Percentiles rank a stretch among this genome's conserved stretches.
Conservation (phyloP, 305 asterid genomes). For the Plantago rigida region DNA sequence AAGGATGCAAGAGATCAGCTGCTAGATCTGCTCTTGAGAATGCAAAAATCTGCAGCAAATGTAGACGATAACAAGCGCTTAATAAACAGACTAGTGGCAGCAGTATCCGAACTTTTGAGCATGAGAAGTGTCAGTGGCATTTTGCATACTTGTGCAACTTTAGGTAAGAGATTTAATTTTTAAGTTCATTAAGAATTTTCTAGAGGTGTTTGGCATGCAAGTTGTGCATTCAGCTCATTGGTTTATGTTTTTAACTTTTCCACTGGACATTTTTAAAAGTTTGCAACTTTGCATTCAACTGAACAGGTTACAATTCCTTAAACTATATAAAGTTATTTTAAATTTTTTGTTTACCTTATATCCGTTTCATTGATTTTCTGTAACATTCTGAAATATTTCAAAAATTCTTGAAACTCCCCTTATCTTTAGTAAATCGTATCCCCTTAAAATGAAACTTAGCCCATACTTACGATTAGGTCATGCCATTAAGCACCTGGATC, state of each 20-base stretch:
- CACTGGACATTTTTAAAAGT: no score
- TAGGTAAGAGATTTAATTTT: constrained; percentile 41
- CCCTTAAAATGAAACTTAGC: no score
- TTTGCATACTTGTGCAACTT: constrained; percentile 79
- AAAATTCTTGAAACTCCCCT: no score
- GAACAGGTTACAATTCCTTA: no score
- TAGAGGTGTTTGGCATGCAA: background rate
- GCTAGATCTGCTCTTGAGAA: constrained; percentile 57
- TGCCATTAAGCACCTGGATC: background rate
- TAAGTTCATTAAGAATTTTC: background rate
- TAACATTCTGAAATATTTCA: no score
- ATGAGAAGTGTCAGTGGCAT: constrained; percentile 78
- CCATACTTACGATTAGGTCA: no score
- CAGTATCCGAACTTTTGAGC: constrained; percentile 72
- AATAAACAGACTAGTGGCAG: constrained; percentile 80
- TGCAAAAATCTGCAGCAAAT: constrained; percentile 84
- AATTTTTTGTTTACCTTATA: no score
- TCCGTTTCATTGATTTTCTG: no score
- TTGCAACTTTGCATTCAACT: no score
- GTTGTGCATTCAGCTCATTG: background rate
- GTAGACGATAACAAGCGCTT: constrained; percentile 72
- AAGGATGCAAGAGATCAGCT: constrained; percentile 60
- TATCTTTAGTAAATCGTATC: no score
- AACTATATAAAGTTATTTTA: no score
- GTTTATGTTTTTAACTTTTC: no score